These are phyloP conservation scores for Cercospora citrullina DNA, from an alignment of 2,329 filamentous ascomycete species.

Conservation along the genomic window DNA sequence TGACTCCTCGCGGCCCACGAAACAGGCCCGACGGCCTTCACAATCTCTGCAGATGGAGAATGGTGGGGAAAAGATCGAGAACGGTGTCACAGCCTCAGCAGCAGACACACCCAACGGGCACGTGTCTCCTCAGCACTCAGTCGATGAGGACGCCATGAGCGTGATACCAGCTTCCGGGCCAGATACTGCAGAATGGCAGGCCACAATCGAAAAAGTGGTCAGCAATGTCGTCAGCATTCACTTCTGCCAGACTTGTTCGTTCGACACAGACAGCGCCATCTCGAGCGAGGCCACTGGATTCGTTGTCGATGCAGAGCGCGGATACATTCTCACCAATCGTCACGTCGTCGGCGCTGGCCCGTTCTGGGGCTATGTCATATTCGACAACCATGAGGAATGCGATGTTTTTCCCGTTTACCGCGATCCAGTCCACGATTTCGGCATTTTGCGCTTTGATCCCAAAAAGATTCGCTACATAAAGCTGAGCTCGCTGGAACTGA, in stretches of 20 bases:
- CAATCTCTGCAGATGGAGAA: conserved; percentile 27
- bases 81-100: conserved; percentile 35
- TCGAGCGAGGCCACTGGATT: conserved; percentile 97
- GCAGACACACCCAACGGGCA: conserved; percentile 40
- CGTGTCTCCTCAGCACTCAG: conserved; percentile 44
- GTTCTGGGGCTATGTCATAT: conserved; percentile 97
- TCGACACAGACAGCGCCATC: conserved; percentile 93
- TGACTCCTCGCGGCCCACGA: conserved; percentile 37
- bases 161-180: conserved; percentile 50
- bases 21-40: conserved; percentile 37
- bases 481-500: conserved; percentile 73
- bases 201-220: conserved; percentile 90
- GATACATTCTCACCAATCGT: conserved; percentile 61
- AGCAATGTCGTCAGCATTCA: conserved; percentile 97
- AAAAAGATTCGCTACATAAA: conserved; percentile 97
- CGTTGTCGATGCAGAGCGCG: conserved; percentile 90
- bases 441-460: conserved; percentile 93
- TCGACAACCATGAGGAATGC: conserved; percentile 96
- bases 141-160: conserved; percentile 46
- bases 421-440: conserved; percentile 97
- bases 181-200: conserved; percentile 88
- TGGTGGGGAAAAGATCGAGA: conserved; percentile 28
- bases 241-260: conserved; percentile 96
- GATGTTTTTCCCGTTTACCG: conserved; percentile 96
- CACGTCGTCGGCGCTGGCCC: conserved; percentile 95